Percentiles rank a stretch among this genome's conserved stretches.
These are phyloP conservation scores for Neofusicoccum cordaticola DNA, from an alignment of 2,329 filamentous ascomycete species.

Conservation along the genomic window DNA sequence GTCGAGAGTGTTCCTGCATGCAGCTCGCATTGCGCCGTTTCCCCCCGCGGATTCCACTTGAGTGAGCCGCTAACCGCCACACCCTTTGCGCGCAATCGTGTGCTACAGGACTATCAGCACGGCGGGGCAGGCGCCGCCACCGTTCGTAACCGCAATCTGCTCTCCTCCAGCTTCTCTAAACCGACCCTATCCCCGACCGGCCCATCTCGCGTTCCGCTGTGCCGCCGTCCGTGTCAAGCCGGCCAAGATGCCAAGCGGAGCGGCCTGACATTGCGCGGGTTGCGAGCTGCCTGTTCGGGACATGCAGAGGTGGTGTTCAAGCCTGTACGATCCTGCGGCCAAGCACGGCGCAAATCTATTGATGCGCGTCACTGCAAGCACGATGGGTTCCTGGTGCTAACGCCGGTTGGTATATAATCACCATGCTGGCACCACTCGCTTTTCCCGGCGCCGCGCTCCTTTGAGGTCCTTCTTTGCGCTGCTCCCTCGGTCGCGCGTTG, in stretches of 20 bases:
- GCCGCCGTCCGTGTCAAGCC: not conserved
- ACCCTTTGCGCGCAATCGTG: not conserved
- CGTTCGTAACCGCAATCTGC: not conserved
- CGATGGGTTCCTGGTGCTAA: not conserved
- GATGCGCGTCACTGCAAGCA: not conserved
- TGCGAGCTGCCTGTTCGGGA: not conserved
- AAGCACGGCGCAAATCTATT: not conserved
- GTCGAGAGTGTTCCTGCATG: not conserved
- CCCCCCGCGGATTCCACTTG: not conserved
- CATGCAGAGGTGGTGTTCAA: not conserved
- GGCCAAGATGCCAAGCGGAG: conserved; percentile 3
- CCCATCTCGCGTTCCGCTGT: not conserved
- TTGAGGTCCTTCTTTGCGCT: not conserved
- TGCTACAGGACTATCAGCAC: not conserved
- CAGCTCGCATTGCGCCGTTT: not conserved
- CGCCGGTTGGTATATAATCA: not conserved
- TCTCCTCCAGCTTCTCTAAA: conserved; percentile 3
- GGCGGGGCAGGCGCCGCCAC: not conserved
- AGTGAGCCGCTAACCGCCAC: not conserved
- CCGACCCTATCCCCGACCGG: not conserved
- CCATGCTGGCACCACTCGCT: not conserved
- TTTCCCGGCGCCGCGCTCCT: not conserved
- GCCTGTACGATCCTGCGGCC: not conserved
- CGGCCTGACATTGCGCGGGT: not conserved
- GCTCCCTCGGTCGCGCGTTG: no score